Conservation (phyloP, 768 basidiomycete species). For the Vararia minispora region DNA sequence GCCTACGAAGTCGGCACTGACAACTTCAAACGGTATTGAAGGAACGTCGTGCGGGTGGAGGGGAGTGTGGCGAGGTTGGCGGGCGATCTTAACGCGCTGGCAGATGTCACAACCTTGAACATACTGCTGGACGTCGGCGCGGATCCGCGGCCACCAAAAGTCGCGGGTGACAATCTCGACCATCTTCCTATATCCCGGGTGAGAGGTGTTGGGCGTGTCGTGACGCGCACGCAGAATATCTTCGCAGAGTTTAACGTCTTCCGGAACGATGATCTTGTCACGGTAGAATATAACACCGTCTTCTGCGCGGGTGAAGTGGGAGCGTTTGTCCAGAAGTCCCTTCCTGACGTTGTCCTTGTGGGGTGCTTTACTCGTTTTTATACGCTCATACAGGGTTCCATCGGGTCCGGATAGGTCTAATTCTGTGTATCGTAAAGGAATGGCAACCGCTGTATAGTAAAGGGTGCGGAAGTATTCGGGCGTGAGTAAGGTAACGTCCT, state of each 20-base stretch:
- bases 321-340: too few species aligned
- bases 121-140: constrained; percentile 17
- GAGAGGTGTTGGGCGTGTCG: not conserved
- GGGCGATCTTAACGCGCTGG: constrained; percentile 7
- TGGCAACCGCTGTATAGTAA: too few species aligned
- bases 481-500: too few species aligned
- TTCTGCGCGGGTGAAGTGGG: too few species aligned
- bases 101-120: constrained; percentile 19
- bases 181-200: constrained; percentile 1
- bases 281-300: not conserved
- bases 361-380: too few species aligned
- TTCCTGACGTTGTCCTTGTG: too few species aligned
- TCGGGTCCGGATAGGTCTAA: too few species aligned
- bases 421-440: too few species aligned
- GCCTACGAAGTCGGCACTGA: constrained; percentile 18
- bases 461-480: too few species aligned
- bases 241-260: not conserved
- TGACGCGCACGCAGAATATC: not conserved
- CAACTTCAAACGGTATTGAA: constrained; percentile 13
- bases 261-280: not conserved
- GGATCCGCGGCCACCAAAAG: constrained; percentile 18
- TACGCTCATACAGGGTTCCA: too few species aligned
- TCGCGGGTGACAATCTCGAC: not conserved
- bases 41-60: constrained; percentile 4
- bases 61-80: too few species aligned